Conservation (phyloP, 2,329 filamentous ascomycete species). For the Penicillium sp. region DNA sequence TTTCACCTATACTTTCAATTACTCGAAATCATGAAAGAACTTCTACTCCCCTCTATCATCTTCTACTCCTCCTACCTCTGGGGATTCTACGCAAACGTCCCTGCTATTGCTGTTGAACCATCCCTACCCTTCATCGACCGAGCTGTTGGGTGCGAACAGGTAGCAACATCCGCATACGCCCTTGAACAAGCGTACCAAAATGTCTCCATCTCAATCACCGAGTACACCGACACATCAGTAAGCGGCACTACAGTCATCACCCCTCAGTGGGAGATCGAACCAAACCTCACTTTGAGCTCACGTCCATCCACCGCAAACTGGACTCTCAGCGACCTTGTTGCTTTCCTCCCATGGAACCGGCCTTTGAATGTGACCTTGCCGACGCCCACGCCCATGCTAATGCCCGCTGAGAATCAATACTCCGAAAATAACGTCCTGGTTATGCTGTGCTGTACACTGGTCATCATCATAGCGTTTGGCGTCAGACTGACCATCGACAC, state of each 20-base stretch:
- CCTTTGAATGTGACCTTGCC: too few species aligned
- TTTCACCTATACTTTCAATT: neutral
- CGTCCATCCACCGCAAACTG: neutral
- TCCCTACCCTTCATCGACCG: slow-evolving; percentile 15
- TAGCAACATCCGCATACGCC: slow-evolving; percentile 16
- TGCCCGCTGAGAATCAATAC: too few species aligned
- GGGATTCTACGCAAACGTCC: slow-evolving; percentile 18
- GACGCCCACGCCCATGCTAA: too few species aligned
- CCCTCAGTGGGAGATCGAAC: neutral
- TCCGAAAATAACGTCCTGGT: too few species aligned
- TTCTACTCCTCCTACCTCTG: slow-evolving; percentile 20
- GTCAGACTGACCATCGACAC: too few species aligned
- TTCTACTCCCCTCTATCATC: slow-evolving; percentile 13
- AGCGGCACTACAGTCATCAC: neutral
- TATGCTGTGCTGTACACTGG: too few species aligned
- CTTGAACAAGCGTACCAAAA: neutral
- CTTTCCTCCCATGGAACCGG: too few species aligned
- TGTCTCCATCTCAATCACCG: neutral
- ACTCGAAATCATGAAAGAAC: slow-evolving; percentile 14
- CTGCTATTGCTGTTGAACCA: slow-evolving; percentile 18
- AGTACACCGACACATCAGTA: neutral
- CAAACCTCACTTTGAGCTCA: neutral
- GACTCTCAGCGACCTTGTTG: neutral
- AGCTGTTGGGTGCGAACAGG: slow-evolving; percentile 17
- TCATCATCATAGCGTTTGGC: too few species aligned